phyloP scores from a whole-genome alignment of 371 early-diverging fungal species.

The Scutellospora calospora region DNA sequence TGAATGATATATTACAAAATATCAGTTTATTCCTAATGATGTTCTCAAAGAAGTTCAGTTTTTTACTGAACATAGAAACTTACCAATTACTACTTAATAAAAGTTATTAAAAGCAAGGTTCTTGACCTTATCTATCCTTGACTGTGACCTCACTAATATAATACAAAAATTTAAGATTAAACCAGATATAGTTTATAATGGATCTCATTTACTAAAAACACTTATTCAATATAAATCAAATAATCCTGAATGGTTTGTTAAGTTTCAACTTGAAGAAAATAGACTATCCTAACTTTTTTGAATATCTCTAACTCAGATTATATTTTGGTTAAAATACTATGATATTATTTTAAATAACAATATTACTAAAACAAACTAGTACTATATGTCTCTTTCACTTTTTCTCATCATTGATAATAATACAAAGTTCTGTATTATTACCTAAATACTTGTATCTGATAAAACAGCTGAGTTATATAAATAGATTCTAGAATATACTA shows the following conservation, averaged over 20 bases:
- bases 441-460: neutral
- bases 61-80: neutral
- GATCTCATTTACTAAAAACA: neutral
- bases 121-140: neutral
- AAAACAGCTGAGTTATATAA: neutral
- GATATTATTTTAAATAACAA: neutral
- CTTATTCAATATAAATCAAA: neutral
- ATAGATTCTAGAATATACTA: neutral
- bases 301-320: too few relatives aligned
- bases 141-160: neutral
- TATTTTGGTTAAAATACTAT: neutral
- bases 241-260: neutral
- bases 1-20: neutral
- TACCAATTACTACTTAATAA: neutral
- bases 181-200: neutral
- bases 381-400: neutral
- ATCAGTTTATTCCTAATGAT: neutral
- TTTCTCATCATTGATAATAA: neutral
- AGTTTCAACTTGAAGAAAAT: neutral
- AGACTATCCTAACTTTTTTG: too few relatives aligned
- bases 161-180: constrained; percentile 30
- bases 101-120: constrained; percentile 15
- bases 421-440: neutral
- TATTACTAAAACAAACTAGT: neutral
- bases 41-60: neutral